Evolutionary conservation across 805 yeast species (phyloP).

Genomic region (Yamadazyma takamatsuzukensis): DNA sequence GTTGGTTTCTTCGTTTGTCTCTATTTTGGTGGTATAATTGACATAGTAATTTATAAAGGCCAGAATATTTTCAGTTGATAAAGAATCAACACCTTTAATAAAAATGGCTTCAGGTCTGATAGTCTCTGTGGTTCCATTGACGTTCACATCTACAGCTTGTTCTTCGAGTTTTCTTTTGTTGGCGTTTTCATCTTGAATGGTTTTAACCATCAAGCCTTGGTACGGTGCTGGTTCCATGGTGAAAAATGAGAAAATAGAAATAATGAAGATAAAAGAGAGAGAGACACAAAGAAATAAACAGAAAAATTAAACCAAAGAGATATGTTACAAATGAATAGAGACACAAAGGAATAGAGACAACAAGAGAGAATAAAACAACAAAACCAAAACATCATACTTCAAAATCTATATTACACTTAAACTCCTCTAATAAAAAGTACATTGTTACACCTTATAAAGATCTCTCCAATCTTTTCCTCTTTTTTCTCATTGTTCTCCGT

Average conservation of each 20-base stretch:
- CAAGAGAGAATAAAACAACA: no score
- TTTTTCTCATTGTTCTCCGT: slow-evolving; percentile 42
- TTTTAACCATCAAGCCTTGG: slow-evolving; percentile 39
- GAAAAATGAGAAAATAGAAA: slow-evolving; percentile 1
- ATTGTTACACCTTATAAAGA: slow-evolving; percentile 87
- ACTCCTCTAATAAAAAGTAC: slow-evolving; percentile 69
- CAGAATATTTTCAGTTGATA: slow-evolving; percentile 59
- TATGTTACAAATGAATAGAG: no score
- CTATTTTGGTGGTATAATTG: slow-evolving; percentile 24
- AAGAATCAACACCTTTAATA: slow-evolving; percentile 59
- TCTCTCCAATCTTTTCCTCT: slow-evolving; percentile 55
- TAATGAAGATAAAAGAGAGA: no score
- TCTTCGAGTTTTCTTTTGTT: slow-evolving; percentile 25
- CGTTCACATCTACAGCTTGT: slow-evolving; percentile 30
- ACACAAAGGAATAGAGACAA: no score
- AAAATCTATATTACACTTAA: no score
- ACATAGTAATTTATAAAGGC: slow-evolving; percentile 47
- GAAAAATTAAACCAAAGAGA: no score
- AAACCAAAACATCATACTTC: no score
- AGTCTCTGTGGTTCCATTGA: slow-evolving; percentile 28
- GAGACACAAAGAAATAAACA: no score
- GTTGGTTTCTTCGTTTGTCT: slow-evolving; percentile 13
- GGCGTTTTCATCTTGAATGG: slow-evolving; percentile 35
- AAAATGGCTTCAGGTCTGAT: slow-evolving; percentile 47
- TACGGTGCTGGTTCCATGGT: slow-evolving; percentile 31